phyloP scores from a whole-genome alignment of 140 eudicot species.

The Ambrosia hybrid region DNA sequence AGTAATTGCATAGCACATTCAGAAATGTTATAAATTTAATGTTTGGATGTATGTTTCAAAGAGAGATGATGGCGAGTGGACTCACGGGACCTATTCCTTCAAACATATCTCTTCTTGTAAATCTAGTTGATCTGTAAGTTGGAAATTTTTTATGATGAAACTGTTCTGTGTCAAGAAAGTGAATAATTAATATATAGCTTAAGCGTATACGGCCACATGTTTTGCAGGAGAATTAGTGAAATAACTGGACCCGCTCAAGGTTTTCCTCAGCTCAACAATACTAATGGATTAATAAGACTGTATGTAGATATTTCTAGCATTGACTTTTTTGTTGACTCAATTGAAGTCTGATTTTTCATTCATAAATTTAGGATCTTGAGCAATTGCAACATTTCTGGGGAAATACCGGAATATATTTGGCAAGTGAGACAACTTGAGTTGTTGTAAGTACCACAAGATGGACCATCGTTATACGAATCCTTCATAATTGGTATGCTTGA shows the following conservation, averaged over 20 bases:
- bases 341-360: constrained; percentile 10
- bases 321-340: constrained; percentile 3
- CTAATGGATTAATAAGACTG: constrained; percentile 52
- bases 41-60: constrained; percentile 26
- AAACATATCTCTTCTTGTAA: constrained; percentile 50
- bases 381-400: constrained; percentile 75
- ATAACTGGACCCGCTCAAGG: constrained; percentile 56
- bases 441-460: constrained; percentile 49
- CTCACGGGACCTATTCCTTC: constrained; percentile 85
- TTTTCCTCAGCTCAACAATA: constrained; percentile 58
- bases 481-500: constrained; percentile 1
- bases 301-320: constrained; percentile 36
- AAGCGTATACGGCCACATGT: constrained; percentile 19
- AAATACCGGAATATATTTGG: constrained; percentile 72
- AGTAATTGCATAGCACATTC: background rate
- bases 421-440: constrained; percentile 44
- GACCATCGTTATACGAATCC: background rate
- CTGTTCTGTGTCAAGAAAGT: constrained; percentile 3
- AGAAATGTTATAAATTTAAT: background rate
- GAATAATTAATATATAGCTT: background rate
- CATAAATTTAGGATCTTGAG: constrained; percentile 64
- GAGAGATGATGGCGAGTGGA: constrained; percentile 84
- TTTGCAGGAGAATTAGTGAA: constrained; percentile 77
- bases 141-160: background rate
- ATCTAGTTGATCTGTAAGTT: constrained; percentile 64